Evolutionary conservation across 192 early-diverging fungal genomes (phyloP).

Genomic region (Coemansia reversa): DNA sequence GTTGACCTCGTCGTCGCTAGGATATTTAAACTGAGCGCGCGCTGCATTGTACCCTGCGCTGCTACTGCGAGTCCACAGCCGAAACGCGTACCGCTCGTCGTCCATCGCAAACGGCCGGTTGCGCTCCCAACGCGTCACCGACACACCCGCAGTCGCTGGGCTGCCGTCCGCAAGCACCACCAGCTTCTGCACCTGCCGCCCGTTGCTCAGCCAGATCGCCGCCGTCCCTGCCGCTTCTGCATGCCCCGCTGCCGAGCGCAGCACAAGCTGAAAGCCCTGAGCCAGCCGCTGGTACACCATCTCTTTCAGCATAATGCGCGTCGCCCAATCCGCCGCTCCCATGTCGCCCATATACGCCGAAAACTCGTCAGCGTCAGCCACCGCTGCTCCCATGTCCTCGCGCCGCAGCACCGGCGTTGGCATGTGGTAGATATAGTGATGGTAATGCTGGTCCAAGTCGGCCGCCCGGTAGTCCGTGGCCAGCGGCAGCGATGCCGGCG

Average conservation of each 20-base stretch:
- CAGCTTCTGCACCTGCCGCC: constrained; percentile 85
- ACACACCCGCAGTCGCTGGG: constrained; percentile 74
- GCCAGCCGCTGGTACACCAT: constrained; percentile 85
- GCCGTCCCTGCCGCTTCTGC: constrained; percentile 4
- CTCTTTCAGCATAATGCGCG: constrained; percentile 71
- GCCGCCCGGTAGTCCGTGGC: constrained; percentile 80
- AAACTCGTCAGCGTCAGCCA: constrained; percentile 36
- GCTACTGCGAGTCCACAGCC: constrained; percentile 80
- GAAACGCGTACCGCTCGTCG: constrained; percentile 70
- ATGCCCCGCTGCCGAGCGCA: constrained; percentile 12
- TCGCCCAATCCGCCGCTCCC: constrained; percentile 23
- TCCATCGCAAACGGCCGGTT: constrained; percentile 60
- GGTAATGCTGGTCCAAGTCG: constrained; percentile 67
- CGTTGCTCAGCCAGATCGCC: constrained; percentile 79
- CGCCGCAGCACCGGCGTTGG: constrained; percentile 27
- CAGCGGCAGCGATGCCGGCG: constrained; percentile 91
- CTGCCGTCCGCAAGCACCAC: constrained; percentile 61
- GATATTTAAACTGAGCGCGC: constrained; percentile 70
- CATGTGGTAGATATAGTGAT: constrained; percentile 63
- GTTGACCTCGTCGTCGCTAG: constrained; percentile 71
- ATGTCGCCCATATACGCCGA: constrained; percentile 28
- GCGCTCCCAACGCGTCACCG: constrained; percentile 75
- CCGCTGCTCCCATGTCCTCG: constrained; percentile 15
- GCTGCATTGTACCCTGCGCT: constrained; percentile 59
- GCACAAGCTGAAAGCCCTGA: constrained; percentile 80